Base-by-base conservation (phyloP, 495 filamentous ascomycete species). In the Hypomontagnella monticulosa region DNA sequence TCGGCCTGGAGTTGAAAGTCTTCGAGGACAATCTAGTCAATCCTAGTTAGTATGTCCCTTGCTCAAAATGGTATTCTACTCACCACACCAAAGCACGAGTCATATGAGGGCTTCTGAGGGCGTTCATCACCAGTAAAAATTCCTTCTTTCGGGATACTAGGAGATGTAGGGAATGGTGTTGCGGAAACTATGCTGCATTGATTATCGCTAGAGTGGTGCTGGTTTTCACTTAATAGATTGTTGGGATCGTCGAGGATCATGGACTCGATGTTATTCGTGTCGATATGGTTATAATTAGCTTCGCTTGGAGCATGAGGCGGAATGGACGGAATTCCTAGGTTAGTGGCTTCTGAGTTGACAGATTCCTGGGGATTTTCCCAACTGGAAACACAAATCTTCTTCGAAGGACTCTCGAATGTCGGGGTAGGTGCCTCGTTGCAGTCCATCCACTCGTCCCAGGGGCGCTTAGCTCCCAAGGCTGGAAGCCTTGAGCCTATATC, bases 71-170 rank as follows among this genome's bases (percentile, higher is more conserved):
- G 4, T n/a, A 33, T 14, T 41, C 12, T 23, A 30, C 59, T 49
- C 7, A 62, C 59, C 42, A 55, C 50, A 16, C 59, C 59, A 23
- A 62, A 62, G 27, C 59, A 62, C 41, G 42, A 41, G 18, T 62
- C 59, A 42, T 34, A 55, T 15, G 8, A 36, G 4, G 23, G 4
- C 34, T 11, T 10, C 0, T 55, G 5, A 15, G 15, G 19, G 12
- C n/a, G 34, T 51, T 51, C 12, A 12, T 16, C 12, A 16, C 11
- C 36, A 7, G 11, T 37, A 15, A 23, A 1, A 3, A 33, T 5
- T 14, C 42, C 36, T 8, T 4, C 30, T 18, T 30, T 7, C 2
- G n/a, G 34, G 2, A 48, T 41, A n/a, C 12, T 4, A 3, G 23
- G 32, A 27, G 16, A 1, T 27, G n/a, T 38, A 18, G 40, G 5